Base-by-base conservation (phyloP, 1,139 yeast species). In the Protomyces inouyei region DNA sequence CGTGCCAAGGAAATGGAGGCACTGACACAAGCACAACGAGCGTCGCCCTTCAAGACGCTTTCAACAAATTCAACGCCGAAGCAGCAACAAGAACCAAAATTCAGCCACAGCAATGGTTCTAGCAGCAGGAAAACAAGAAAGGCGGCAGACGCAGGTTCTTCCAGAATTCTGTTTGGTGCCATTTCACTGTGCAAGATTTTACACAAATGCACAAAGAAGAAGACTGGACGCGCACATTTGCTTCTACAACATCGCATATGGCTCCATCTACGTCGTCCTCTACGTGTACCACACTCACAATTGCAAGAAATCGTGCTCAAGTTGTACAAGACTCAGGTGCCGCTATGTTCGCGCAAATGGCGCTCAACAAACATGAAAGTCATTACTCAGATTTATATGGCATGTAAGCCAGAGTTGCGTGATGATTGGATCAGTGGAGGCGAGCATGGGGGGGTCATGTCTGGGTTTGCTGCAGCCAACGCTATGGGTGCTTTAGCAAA, bases 321-420 rank as follows among this genome's bases (percentile, higher is more conserved):
- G 71, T 81, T 86, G 1, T 78, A 92, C 67, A 91, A 89, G 73
- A 86, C 89, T 68, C 80, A 91, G 60, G 85, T 92, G 0, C 97
- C 98, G 0, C 90, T 87, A 74, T 92, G 89, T 70, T 97, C 97
- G 21, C 84, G 95, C 67, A 91, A 92, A 74, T 93, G 99, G 99
- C 86, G 91, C 70, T 83, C 91, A 14, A 83, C 85, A 69, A 95
- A 93, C 73, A 93, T 95, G 98, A 97, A 91, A 70, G 78, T 93
- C 65, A 89, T 95, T 6, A 90, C 97, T 0, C 85, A 88, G 67
- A 91, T 93, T 1, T 93, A 88, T 72, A 76, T 93, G 56, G 86
- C 89, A 71, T 83, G 91, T 70, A 82, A 85, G 68, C 77, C 92
- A 38, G 83, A 85, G 18, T 76, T 93, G 61, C 82, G 86, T 67